These are phyloP conservation scores for Cladorrhinum sp. DNA, from an alignment of 2,329 filamentous ascomycete species.

Conservation along the genomic window DNA sequence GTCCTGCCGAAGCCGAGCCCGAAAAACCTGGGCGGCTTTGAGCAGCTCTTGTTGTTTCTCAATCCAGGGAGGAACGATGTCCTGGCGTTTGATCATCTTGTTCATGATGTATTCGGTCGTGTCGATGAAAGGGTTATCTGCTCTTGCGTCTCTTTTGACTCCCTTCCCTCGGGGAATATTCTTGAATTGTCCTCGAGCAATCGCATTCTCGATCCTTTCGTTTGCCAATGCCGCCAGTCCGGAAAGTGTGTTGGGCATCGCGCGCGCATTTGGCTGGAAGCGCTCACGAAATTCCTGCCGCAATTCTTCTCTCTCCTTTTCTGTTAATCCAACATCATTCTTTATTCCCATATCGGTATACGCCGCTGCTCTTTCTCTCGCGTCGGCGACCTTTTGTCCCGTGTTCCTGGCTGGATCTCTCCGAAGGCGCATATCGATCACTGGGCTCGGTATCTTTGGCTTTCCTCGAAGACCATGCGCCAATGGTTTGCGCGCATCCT, in stretches of 20 bases:
- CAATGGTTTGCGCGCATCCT: slow-evolving; percentile 74
- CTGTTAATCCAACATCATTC: slow-evolving; percentile 52
- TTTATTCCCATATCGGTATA: slow-evolving; percentile 51
- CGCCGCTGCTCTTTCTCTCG: slow-evolving; percentile 54
- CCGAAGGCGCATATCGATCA: slow-evolving; percentile 52
- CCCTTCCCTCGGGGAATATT: slow-evolving; percentile 75
- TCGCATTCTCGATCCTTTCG: slow-evolving; percentile 86
- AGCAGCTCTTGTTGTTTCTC: slow-evolving; percentile 94
- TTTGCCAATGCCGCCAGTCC: slow-evolving; percentile 84
- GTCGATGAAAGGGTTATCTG: slow-evolving; percentile 85
- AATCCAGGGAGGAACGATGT: slow-evolving; percentile 96
- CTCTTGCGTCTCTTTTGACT: slow-evolving; percentile 76
- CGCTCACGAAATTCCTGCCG: slow-evolving; percentile 74
- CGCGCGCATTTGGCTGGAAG: slow-evolving; percentile 68
- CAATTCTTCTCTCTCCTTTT: slow-evolving; percentile 69
- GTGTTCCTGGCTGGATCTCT: slow-evolving; percentile 38
- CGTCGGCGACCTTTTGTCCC: slow-evolving; percentile 49
- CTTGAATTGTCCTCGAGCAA: slow-evolving; percentile 82
- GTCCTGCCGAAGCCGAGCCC: slow-evolving; percentile 70
- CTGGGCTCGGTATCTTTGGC: slow-evolving; percentile 39
- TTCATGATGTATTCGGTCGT: slow-evolving; percentile 99
- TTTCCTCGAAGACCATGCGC: slow-evolving; percentile 46
- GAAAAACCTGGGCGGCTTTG: slow-evolving; percentile 66
- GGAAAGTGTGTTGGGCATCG: slow-evolving; percentile 71
- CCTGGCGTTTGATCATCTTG: slow-evolving; percentile 95